Base-by-base conservation (phyloP, 2,329 filamentous ascomycete genomes). In the Colletotrichum graminicola region DNA sequence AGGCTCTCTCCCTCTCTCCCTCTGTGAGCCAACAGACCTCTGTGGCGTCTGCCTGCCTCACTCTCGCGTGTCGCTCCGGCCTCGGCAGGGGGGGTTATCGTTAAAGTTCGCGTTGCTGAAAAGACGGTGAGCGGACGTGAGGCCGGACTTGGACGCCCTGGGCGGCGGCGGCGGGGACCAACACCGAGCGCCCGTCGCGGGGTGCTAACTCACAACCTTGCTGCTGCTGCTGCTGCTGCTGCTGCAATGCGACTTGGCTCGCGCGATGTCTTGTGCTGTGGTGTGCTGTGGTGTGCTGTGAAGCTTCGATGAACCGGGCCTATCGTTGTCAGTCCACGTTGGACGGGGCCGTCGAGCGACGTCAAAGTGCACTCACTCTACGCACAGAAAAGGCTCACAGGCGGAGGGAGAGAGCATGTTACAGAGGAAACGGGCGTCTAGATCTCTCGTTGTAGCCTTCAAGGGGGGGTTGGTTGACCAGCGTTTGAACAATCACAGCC, bases 71-170 rank as follows among this genome's bases (percentile, higher is more conserved):
- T 60, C 12, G n/a, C 51, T 51, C 43, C 41, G 36, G 54, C 63
- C 49, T 41, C 41, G 23, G 47, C 11, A 34, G 4, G 16, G 12
- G 18, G 39, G 47, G 32, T 49, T 49, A 14, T 60, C 67, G 47
- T 56, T 41, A 39, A 51, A 62, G 45, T n/a, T 29, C 45, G 56
- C 52, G 45, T 34, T 34, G 39, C 43, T 34, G 65, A 64, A 71
- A 71, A 71, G 68, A 71, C 68, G 68, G 68, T 71, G 68, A 71
- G 64, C 51, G n/a, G 12, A 11, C 11, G 47, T 21, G 51, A 52
- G 32, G 54, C 26, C 29, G 11, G 26, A 32, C 61, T 63, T 54
- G 47, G 51, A 67, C 39, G 63, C 36, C 51, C 26, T 36, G 51
- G 29, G 67, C 56, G 62, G 39, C 56, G 29, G 43, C 18, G 36